Evolutionary conservation across 305 asterid genomes (phyloP), one percentile per base, ranked within the genome.

Genomic region (Petunia hybrid): DNA sequence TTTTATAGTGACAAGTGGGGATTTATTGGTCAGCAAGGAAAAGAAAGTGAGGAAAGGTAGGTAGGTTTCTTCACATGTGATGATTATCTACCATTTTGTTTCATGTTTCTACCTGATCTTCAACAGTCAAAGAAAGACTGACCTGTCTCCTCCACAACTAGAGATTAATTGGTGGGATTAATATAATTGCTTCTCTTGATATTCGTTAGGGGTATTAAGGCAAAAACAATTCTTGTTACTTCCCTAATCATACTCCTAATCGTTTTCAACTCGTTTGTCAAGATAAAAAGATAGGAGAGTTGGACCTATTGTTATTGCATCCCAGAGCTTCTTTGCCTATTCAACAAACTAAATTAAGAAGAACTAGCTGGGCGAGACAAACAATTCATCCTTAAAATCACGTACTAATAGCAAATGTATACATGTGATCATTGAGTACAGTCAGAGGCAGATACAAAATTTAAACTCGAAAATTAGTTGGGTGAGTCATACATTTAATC

Each of bases 281-380:
- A 88, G 89, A 76, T 89, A 88, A 75, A 77, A 7, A 7, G 91
- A 88, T 60, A 91, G 93, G 46, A 90, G 81, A 8, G 89, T 86
- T 1, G 91, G 92, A 60, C 94, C 94, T 45, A 88, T 85, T 5
- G 90, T 22, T 79, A 84, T 81, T 80, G 85, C 78, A 6, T 90
- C 87, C 95, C 95, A 91, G 6, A 88, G 83, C 70, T 73, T 73
- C 14, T 86, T 84, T 90, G 89, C 85, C 95, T 91, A 87, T 42
- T 82, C 35, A 78, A 88, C 85, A 76, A 82, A 90, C 93, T 89
- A 62, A 41, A 74, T 81, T 77, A 57, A 64, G 68, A 55, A 55
- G 12, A 65, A 51, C 6, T 13, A 66, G 70, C 31, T 51, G 31
- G 75, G 14, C 9, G 48, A 41, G 68, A 48, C 66, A 36, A 39